Percentiles rank a stretch among this genome's conserved stretches.
Conservation (phyloP, 768 basidiomycete species). For the Serpula lacrymans region DNA sequence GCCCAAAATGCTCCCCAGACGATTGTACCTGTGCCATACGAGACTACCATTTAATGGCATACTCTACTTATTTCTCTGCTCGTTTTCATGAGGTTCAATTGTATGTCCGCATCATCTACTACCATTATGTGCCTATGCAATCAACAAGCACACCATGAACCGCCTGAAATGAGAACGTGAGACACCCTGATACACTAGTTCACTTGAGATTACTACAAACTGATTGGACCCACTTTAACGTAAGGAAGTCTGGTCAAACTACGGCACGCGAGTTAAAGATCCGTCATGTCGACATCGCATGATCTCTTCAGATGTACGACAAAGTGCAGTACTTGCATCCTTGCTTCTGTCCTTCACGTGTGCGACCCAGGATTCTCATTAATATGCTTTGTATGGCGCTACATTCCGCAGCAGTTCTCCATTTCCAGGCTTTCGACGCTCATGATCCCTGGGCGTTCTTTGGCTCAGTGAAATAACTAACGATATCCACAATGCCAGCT, state of each 20-base stretch:
- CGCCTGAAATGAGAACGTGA: no score
- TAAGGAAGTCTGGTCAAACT: not conserved
- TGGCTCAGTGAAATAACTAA: no score
- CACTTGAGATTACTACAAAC: no score
- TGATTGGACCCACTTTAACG: not conserved
- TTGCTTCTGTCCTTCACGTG: no score
- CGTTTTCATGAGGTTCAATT: not conserved
- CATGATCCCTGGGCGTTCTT: no score
- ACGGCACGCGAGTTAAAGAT: not conserved
- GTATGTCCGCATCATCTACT: not conserved
- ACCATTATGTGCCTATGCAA: not conserved
- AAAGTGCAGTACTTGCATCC: no score
- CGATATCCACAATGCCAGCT: no score
- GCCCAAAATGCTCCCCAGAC: slow-evolving; percentile 85
- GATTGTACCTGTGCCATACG: slow-evolving; percentile 89
- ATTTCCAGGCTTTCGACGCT: no score
- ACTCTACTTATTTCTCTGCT: not conserved
- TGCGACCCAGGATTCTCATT: no score
- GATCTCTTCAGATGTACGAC: not conserved
- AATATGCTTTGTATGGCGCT: no score
- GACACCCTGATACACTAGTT: no score
- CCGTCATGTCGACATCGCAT: not conserved
- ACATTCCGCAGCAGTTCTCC: no score
- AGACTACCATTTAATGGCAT: slow-evolving; percentile 82
- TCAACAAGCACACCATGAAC: not conserved